These are phyloP conservation scores for Madurella fahalii DNA, from an alignment of 2,329 filamentous ascomycete species.

Conservation along the genomic window DNA sequence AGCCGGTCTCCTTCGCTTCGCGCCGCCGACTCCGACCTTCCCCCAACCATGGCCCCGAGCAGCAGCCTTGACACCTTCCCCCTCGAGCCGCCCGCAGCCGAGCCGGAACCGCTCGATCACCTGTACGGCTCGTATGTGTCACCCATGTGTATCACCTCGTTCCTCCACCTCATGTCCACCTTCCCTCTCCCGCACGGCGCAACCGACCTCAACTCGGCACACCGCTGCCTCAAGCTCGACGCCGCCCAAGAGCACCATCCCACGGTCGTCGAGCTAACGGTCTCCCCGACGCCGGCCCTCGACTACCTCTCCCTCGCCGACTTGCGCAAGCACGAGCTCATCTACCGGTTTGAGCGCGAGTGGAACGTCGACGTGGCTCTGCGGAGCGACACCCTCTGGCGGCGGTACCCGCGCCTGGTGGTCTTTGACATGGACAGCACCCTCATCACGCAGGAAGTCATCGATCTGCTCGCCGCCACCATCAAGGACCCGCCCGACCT, in stretches of 20 bases:
- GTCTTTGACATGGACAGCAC: constrained; percentile 99
- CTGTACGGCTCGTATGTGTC: constrained; percentile 64
- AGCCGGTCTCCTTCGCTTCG: constrained; percentile 29
- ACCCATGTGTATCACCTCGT: constrained; percentile 61
- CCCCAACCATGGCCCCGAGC: constrained; percentile 56
- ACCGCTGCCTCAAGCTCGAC: constrained; percentile 57
- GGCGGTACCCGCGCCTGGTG: constrained; percentile 77
- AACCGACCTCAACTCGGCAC: constrained; percentile 55
- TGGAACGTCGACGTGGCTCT: constrained; percentile 85
- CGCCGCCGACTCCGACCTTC: constrained; percentile 39
- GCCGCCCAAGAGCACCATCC: constrained; percentile 48
- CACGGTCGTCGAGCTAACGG: constrained; percentile 61
- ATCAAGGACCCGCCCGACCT: constrained; percentile 66
- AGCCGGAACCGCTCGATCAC: constrained; percentile 58
- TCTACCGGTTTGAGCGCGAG: constrained; percentile 80
- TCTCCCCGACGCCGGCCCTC: constrained; percentile 56
- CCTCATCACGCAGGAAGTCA: constrained; percentile 94
- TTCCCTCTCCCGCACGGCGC: constrained; percentile 53
- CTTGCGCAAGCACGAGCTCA: constrained; percentile 72
- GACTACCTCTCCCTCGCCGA: constrained; percentile 65
- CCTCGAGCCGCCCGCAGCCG: constrained; percentile 53
- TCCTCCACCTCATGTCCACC: constrained; percentile 61
- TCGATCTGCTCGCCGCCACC: constrained; percentile 85
- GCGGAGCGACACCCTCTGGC: constrained; percentile 68
- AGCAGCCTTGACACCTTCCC: constrained; percentile 56